Evolutionary conservation across 768 basidiomycete genomes (phyloP).

Genomic region (Psilocybe sp.): DNA sequence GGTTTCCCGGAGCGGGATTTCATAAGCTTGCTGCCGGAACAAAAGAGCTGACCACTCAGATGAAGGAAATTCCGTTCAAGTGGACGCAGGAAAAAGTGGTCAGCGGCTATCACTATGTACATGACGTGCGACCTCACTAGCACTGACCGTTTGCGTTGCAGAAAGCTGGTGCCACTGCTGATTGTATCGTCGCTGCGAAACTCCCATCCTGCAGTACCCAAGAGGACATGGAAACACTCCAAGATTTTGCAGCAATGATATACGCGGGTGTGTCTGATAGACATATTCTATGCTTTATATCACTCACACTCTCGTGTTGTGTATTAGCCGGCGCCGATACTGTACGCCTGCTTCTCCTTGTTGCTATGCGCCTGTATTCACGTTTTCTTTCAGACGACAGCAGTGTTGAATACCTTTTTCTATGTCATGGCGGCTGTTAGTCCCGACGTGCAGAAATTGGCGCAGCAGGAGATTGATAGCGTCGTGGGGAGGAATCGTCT

Average conservation of each 20-base stretch:
- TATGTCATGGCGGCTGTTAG: conserved; percentile 22
- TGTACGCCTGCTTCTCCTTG: too few species aligned
- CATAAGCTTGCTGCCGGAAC: conserved; percentile 38
- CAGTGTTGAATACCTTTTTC: conserved; percentile 16
- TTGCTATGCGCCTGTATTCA: too few species aligned
- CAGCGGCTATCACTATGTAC: too few species aligned
- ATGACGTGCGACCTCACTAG: too few species aligned
- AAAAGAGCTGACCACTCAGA: not conserved
- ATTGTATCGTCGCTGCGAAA: too few species aligned
- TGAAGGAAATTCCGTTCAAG: not conserved
- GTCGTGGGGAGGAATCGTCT: conserved; percentile 24
- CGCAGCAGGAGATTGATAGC: conserved; percentile 28
- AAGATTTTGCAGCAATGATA: too few species aligned
- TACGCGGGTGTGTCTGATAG: not conserved
- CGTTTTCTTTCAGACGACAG: conserved; percentile 1
- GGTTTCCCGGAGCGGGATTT: conserved; percentile 62
- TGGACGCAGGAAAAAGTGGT: not conserved
- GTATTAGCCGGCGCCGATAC: not conserved
- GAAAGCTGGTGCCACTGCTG: too few species aligned
- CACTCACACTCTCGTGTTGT: not conserved
- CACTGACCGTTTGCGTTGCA: not conserved
- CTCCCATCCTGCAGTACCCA: too few species aligned
- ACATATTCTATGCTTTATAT: not conserved
- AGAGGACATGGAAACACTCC: too few species aligned
- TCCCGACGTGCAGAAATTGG: conserved; percentile 27